Conservation (phyloP, 106 monocot species). For the Gastrodia elata region DNA sequence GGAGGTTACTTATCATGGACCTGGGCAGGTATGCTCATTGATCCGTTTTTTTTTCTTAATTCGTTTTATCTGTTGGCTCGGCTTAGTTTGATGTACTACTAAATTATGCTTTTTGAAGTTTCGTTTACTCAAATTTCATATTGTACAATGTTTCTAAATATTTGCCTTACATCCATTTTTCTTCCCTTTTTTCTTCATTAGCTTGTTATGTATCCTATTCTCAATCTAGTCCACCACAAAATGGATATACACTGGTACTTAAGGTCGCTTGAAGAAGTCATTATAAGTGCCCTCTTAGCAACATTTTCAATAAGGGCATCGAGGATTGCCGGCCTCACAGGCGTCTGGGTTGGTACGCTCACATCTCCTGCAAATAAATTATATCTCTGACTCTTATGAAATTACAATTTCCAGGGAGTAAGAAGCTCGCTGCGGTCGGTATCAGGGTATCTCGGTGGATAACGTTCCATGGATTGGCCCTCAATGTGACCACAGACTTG, state of each 20-base stretch:
- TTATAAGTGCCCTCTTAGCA: constrained; percentile 49
- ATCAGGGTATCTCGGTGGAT: constrained; percentile 66
- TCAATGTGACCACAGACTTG: constrained; percentile 53
- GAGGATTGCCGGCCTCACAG: constrained; percentile 43
- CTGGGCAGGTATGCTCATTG: constrained; percentile 63
- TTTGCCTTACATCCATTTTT: not conserved
- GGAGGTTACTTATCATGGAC: constrained; percentile 93
- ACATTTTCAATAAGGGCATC: constrained; percentile 32
- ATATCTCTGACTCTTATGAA: not conserved
- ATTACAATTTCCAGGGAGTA: constrained; percentile 35
- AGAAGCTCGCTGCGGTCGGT: constrained; percentile 67
- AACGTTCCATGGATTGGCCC: constrained; percentile 67
- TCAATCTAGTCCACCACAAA: constrained; percentile 72
- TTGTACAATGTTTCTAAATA: not conserved
- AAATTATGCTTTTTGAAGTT: not conserved
- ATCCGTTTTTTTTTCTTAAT: not conserved
- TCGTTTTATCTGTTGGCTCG: not conserved
- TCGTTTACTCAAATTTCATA: not conserved
- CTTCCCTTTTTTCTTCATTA: constrained; percentile 16
- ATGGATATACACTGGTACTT: constrained; percentile 95
- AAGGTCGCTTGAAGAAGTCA: constrained; percentile 85
- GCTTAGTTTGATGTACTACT: not conserved
- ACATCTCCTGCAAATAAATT: not conserved
- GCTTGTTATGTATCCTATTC: constrained; percentile 92
- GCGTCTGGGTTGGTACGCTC: constrained; percentile 62